These are phyloP conservation scores for Fulvia fulva DNA, from an alignment of 2,329 filamentous ascomycete species.

Conservation along the genomic window DNA sequence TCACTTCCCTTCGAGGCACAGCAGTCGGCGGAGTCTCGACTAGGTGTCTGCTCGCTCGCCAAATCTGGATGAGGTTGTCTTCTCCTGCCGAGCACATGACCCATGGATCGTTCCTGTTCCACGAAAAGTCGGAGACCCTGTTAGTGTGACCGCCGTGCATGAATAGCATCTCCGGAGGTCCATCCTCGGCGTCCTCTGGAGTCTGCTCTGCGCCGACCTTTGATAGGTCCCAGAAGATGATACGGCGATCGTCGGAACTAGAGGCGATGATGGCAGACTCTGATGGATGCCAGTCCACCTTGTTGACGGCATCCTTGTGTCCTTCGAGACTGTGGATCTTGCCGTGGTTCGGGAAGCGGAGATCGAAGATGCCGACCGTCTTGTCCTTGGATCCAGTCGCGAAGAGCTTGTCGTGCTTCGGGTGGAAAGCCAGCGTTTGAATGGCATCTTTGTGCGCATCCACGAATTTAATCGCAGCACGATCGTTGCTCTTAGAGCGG, in stretches of 20 bases:
- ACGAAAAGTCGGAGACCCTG: conserved; percentile 92
- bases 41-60: conserved; percentile 37
- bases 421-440: conserved; percentile 94
- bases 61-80: conserved; percentile 94
- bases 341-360: conserved; percentile 65
- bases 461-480: conserved; percentile 57
- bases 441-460: conserved; percentile 87
- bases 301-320: conserved; percentile 85
- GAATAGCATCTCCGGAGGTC: conserved; percentile 92
- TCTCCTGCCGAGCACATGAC: conserved; percentile 92
- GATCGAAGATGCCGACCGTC: conserved; percentile 90
- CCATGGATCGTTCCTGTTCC: conserved; percentile 97
- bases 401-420: conserved; percentile 80
- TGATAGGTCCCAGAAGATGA: conserved; percentile 95
- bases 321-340: conserved; percentile 86
- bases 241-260: conserved; percentile 84
- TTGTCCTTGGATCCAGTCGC: conserved; percentile 95
- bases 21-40: conserved; percentile 33
- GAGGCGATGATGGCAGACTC: conserved; percentile 86
- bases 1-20: conserved; percentile 32
- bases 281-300: conserved; percentile 88
- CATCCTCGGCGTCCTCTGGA: conserved; percentile 91
- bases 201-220: conserved; percentile 90
- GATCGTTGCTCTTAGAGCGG: conserved; percentile 58
- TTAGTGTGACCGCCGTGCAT: conserved; percentile 99